Percentiles rank a stretch among this genome's conserved stretches.
Evolutionary conservation across 192 early-diverging fungal species (phyloP).

Genomic region (Jimgerdemannia flammicorona): DNA sequence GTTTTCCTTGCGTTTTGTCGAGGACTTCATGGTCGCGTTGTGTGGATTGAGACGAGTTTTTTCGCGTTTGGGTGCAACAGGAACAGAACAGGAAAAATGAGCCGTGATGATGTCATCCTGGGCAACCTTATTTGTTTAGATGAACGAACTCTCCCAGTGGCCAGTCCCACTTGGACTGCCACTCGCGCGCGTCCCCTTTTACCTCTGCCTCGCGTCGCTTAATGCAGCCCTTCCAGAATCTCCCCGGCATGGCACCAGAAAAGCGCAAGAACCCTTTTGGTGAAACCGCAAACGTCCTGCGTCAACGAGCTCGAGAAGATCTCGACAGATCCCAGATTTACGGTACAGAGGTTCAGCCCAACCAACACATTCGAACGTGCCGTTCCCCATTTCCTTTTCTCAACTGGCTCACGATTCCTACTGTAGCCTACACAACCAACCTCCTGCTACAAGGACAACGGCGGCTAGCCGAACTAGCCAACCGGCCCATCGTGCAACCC

Average conservation of each 20-base stretch:
- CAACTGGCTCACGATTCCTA: no score
- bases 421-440: slow-evolving; percentile 14
- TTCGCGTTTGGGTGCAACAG: not conserved
- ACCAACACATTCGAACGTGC: slow-evolving; percentile 22
- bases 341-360: slow-evolving; percentile 23
- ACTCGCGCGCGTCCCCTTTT: no score
- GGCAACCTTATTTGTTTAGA: no score
- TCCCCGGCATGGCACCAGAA: not conserved
- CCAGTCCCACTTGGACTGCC: no score
- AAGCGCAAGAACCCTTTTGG: not conserved
- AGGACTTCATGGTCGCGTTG: slow-evolving; percentile 15
- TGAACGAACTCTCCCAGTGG: no score
- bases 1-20: slow-evolving; percentile 20
- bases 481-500: not conserved
- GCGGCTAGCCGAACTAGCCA: slow-evolving; percentile 19
- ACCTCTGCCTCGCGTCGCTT: no score
- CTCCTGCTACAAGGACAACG: slow-evolving; percentile 36
- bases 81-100: not conserved
- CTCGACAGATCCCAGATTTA: not conserved
- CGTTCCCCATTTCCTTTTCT: slow-evolving; percentile 2
- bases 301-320: not conserved
- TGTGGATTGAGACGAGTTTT: not conserved
- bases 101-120: not conserved
- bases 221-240: not conserved
- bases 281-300: not conserved